phyloP scores from a whole-genome alignment of 2,329 filamentous ascomycete genomes.

The Fusarium fujikuroi region DNA sequence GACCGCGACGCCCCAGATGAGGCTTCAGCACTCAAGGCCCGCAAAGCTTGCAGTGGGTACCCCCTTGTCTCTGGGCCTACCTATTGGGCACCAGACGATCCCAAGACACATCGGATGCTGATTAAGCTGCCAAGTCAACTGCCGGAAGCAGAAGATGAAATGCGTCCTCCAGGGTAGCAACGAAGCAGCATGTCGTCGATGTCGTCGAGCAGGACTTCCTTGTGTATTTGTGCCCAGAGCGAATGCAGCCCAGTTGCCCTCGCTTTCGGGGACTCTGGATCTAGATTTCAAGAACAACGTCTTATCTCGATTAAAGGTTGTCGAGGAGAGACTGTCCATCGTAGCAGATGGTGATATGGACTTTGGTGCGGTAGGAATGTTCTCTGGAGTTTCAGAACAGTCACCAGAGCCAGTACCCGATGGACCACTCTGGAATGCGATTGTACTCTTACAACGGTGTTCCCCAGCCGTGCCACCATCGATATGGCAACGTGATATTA shows the following conservation, averaged over 20 bases:
- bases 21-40: slow-evolving; percentile 11
- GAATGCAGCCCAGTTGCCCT: slow-evolving; percentile 7
- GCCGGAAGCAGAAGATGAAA: slow-evolving; percentile 26
- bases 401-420: background rate
- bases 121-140: slow-evolving; percentile 11
- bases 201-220: slow-evolving; percentile 11
- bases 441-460: slow-evolving; percentile 1
- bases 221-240: slow-evolving; percentile 18
- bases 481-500: slow-evolving; percentile 4
- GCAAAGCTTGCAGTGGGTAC: slow-evolving; percentile 19
- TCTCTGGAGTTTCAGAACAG: background rate
- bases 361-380: background rate
- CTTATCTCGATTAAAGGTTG: background rate
- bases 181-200: slow-evolving; percentile 15
- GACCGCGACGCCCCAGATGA: background rate
- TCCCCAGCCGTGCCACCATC: background rate
- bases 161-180: slow-evolving; percentile 19
- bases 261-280: slow-evolving; percentile 7
- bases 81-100: background rate
- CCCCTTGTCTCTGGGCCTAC: background rate
- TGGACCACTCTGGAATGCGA: slow-evolving; percentile 4
- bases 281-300: slow-evolving; percentile 15
- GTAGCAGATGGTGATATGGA: background rate
- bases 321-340: background rate
- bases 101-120: background rate